Percentiles rank a stretch among this genome's conserved stretches.
These are phyloP conservation scores for Neurospora sp. DNA, from an alignment of 495 filamentous ascomycete species.

Conservation along the genomic window DNA sequence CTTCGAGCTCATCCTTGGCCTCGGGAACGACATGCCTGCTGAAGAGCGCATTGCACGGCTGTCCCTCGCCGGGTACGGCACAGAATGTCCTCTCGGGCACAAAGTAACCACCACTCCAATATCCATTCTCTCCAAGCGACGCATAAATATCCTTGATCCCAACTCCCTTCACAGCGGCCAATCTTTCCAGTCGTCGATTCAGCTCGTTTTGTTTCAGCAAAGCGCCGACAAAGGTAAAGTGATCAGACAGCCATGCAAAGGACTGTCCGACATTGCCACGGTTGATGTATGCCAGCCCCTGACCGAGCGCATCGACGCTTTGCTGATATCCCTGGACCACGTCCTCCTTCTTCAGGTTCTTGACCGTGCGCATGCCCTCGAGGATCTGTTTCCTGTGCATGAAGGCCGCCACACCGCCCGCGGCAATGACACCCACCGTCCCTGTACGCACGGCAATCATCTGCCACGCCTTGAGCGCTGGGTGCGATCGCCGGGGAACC, in stretches of 20 bases:
- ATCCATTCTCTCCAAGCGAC: conserved; percentile 39
- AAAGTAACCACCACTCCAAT: conserved; percentile 45
- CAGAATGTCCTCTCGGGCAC: conserved; percentile 44
- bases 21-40: conserved; percentile 57
- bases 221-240: conserved; percentile 38
- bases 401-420: conserved; percentile 81
- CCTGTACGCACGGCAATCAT: conserved; percentile 78
- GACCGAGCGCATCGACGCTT: conserved; percentile 34
- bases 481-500: conserved; percentile 21
- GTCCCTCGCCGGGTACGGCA: conserved; percentile 30
- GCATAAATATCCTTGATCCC: conserved; percentile 25
- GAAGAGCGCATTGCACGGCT: conserved; percentile 35
- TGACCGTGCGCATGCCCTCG: conserved; percentile 38
- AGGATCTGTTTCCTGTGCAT: conserved; percentile 65
- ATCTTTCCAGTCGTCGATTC: conserved; percentile 27
- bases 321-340: conserved; percentile 33
- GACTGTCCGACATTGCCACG: conserved; percentile 35
- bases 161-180: conserved; percentile 30
- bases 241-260: conserved; percentile 38
- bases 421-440: conserved; percentile 75
- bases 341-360: conserved; percentile 27
- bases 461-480: conserved; percentile 59
- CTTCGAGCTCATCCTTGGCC: conserved; percentile 67
- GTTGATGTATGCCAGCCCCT: conserved; percentile 41
- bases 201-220: conserved; percentile 36